Evolutionary conservation across 129 eudicot genomes (phyloP).

Genomic region (Calendula officinalis): DNA sequence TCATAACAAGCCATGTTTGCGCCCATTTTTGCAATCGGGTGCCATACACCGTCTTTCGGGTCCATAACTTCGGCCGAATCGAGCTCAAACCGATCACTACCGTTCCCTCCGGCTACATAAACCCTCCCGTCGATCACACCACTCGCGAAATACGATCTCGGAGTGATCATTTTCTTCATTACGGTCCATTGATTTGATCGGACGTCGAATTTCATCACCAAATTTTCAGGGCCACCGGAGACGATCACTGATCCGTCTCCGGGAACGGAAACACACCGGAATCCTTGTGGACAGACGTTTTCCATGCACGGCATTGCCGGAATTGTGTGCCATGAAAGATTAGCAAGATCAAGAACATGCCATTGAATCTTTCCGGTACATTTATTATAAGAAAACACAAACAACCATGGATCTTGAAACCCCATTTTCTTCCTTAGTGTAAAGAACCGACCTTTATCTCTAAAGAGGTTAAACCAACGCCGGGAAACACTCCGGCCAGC

Average conservation of each 20-base stretch:
- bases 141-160: slow-evolving; percentile 72
- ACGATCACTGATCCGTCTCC: slow-evolving; percentile 54
- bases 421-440: slow-evolving; percentile 64
- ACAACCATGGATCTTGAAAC: slow-evolving; percentile 83
- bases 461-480: slow-evolving; percentile 65
- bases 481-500: slow-evolving; percentile 55
- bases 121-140: slow-evolving; percentile 82
- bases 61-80: slow-evolving; percentile 79
- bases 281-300: slow-evolving; percentile 59
- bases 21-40: slow-evolving; percentile 61
- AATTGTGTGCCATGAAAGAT: slow-evolving; percentile 73
- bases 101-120: slow-evolving; percentile 87
- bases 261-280: slow-evolving; percentile 64
- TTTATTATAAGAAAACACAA: slow-evolving; percentile 66
- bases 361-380: slow-evolving; percentile 67
- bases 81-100: slow-evolving; percentile 60
- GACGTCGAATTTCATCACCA: slow-evolving; percentile 67
- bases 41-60: slow-evolving; percentile 65
- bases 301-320: slow-evolving; percentile 86
- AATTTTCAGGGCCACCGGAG: slow-evolving; percentile 76
- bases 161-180: slow-evolving; percentile 73
- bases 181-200: slow-evolving; percentile 64
- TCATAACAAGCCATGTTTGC: slow-evolving; percentile 73
- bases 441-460: slow-evolving; percentile 63
- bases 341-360: slow-evolving; percentile 66